Percentiles rank a stretch among this genome's conserved stretches.
phyloP scores from a whole-genome alignment of 257 asterid genomes.

The Paulownia fortunei region DNA sequence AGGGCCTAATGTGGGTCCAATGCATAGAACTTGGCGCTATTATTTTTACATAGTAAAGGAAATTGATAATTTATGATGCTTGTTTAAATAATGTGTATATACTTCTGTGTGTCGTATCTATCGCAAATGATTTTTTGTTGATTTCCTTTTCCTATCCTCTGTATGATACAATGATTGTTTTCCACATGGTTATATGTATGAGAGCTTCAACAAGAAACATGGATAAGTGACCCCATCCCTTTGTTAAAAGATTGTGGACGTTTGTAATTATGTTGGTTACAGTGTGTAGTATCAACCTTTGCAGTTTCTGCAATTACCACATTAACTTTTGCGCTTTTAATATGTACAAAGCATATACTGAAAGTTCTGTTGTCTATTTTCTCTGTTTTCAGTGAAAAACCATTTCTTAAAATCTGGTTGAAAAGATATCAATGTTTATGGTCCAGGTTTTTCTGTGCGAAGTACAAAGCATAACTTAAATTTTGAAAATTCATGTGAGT shows the following conservation, averaged over 20 bases:
- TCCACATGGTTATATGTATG: no score
- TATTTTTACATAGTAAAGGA: neutral
- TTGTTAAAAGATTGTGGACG: no score
- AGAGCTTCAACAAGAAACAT: no score
- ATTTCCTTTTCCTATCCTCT: no score
- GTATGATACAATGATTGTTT: neutral
- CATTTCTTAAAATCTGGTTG: neutral
- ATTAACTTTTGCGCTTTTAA: no score
- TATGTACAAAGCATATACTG: neutral
- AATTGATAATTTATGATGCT: neutral
- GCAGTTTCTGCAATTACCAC: no score
- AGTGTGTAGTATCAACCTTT: no score
- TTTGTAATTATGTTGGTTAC: no score
- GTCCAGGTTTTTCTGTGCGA: neutral
- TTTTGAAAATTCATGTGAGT: neutral
- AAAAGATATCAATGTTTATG: neutral
- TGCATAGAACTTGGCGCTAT: neutral
- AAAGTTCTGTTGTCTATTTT: neutral
- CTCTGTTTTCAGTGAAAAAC: neutral
- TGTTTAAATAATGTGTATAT: neutral
- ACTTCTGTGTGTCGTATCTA: neutral
- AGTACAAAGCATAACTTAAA: neutral
- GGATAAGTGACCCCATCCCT: neutral
- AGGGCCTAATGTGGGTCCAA: conserved; percentile 10
- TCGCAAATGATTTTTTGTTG: neutral